phyloP scores from a whole-genome alignment of 768 basidiomycete species.

The Punctularia strigosozonata region DNA sequence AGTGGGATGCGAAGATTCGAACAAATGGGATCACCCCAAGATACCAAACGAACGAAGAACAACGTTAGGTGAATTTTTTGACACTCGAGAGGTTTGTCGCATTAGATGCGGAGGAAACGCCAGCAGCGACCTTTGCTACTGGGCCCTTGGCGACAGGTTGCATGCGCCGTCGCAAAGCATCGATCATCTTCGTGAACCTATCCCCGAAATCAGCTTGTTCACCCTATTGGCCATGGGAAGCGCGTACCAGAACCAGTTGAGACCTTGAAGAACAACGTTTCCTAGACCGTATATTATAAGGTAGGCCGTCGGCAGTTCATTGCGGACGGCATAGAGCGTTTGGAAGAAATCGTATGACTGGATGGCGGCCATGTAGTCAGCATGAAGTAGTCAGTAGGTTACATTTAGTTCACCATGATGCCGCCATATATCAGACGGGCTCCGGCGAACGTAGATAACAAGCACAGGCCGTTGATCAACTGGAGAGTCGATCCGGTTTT shows the following conservation, averaged over 20 bases:
- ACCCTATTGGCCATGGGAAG: background rate
- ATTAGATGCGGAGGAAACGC: too few relatives aligned
- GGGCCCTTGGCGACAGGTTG: conserved; percentile 10
- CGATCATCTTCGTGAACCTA: conserved; percentile 72
- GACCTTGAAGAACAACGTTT: conserved; percentile 52
- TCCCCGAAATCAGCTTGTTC: background rate
- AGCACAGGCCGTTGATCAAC: conserved; percentile 56
- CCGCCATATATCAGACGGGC: conserved; percentile 66
- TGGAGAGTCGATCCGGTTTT: conserved; percentile 59
- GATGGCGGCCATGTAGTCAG: background rate
- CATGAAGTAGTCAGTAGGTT: background rate
- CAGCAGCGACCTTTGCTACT: too few relatives aligned
- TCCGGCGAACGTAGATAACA: conserved; percentile 58
- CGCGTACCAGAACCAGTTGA: conserved; percentile 69
- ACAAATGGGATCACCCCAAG: too few relatives aligned
- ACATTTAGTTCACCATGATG: conserved; percentile 20
- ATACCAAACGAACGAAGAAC: too few relatives aligned
- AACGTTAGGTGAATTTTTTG: too few relatives aligned
- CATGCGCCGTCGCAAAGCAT: conserved; percentile 54
- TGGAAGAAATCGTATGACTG: conserved; percentile 60
- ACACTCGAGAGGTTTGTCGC: too few relatives aligned
- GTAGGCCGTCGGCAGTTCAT: conserved; percentile 34
- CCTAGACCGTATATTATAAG: conserved; percentile 42
- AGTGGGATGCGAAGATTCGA: too few relatives aligned
- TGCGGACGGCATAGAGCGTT: conserved; percentile 42